Conservation (phyloP, 208 protist genomes). For the Crithidia bombi region DNA sequence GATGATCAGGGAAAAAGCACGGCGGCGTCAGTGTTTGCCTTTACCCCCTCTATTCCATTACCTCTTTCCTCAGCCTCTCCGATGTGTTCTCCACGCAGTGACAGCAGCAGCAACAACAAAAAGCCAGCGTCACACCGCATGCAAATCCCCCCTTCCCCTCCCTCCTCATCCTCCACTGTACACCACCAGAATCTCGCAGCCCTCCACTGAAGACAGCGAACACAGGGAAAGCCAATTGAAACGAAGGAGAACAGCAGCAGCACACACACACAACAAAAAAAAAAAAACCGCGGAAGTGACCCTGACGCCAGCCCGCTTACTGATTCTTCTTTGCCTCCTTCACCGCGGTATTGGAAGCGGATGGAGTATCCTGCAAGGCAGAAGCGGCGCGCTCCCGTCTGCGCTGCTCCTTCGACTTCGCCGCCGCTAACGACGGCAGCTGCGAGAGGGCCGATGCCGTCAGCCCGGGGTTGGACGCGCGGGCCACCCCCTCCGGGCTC, state of each 20-base stretch:
- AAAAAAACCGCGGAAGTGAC: neutral
- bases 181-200: no score
- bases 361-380: conserved; percentile 2
- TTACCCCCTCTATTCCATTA: no score
- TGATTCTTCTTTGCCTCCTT: conserved; percentile 33
- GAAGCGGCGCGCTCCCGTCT: neutral
- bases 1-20: no score
- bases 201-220: no score
- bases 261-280: neutral
- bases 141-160: no score
- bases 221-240: no score
- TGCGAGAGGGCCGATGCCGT: conserved; percentile 20
- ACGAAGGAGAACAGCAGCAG: conserved; percentile 1
- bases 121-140: no score
- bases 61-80: no score
- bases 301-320: conserved; percentile 2
- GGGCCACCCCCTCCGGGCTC: neutral
- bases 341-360: neutral
- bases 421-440: conserved; percentile 2
- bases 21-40: no score
- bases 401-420: neutral
- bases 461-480: conserved; percentile 5
- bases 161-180: no score
- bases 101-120: no score
- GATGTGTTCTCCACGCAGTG: no score